Base-by-base conservation (phyloP, 179 eudicot species). In the Spergularia azorica region DNA sequence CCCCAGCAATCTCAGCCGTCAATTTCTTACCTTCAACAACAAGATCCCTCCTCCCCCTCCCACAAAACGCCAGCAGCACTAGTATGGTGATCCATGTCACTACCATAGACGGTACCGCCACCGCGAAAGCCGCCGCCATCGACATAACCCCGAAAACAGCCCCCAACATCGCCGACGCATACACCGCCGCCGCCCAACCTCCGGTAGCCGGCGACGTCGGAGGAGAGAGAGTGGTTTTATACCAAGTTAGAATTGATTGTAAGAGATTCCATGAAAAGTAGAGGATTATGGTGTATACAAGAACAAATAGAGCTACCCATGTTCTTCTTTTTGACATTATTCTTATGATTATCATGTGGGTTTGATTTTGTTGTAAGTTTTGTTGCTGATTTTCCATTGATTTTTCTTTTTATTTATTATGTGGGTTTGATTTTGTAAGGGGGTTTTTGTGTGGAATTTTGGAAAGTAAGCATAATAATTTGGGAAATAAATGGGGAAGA, bases 61-160 rank as follows among this genome's bases (percentile, higher is more conserved):
- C 97, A 41, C 67, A 87, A 21, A 91, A 89, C 2, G 95, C 79
- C 16, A 93, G 77, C 72, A 95, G 56, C 52, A 95, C 97, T 7
- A 91, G 83, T 5, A 93, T 86, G 0, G 97, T 89, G 48, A 95
- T 91, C 98, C 98, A 95, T 26, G 97, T 90, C 52, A 95, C 90
- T 70, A 95, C 48, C 69, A 88, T 90, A 3, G 95, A 92, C 38
- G 97, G 97, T 0, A 91, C 87, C 18, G 92, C 97, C 60, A 93
- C 95, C 2, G 92, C 91, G 10, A 88, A 73, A 9, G 98, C 97
- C 11, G 95, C 97, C 17, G 75, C 93, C 92, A 90, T 90, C 43
- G 97, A 86, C 61, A 95, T 88, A 0, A 93, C 52, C 21, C 98
- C 98, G 54, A 95, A 90, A 0, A 91, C 90, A 3, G 81, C 77